These are phyloP conservation scores for Termitomyces eurrhizus DNA, from an alignment of 768 basidiomycete species.

Conservation along the genomic window DNA sequence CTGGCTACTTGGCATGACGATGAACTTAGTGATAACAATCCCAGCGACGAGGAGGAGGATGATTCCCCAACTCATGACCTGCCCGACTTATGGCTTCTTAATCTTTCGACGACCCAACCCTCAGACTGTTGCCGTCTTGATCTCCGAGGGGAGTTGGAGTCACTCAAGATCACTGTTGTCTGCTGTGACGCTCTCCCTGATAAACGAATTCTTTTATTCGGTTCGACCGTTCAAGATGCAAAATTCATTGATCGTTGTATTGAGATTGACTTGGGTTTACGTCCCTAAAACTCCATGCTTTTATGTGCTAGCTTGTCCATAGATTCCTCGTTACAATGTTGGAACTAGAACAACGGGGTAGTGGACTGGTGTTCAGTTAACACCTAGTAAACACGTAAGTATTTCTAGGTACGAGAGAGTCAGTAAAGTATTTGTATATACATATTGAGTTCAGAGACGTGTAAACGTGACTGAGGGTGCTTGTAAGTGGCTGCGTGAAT, in stretches of 20 bases:
- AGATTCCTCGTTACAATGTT: neutral
- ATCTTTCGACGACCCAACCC: neutral
- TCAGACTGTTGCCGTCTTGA: neutral
- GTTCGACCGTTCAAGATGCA: neutral
- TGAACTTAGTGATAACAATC: neutral
- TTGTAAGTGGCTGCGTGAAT: too few species aligned
- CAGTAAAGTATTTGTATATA: too few species aligned
- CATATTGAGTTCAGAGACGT: too few species aligned
- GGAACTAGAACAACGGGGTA: too few species aligned
- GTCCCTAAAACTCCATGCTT: neutral
- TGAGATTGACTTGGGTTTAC: neutral
- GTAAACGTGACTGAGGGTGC: too few species aligned
- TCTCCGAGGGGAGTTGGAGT: neutral
- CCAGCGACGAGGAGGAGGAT: neutral
- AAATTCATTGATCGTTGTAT: constrained; percentile 1
- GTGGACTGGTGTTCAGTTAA: too few species aligned
- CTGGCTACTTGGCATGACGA: constrained; percentile 2
- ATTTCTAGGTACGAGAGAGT: too few species aligned
- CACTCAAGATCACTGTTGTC: neutral
- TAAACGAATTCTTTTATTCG: neutral
- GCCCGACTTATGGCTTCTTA: neutral
- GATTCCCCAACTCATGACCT: neutral
- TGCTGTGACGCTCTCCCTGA: neutral
- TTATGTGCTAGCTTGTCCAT: neutral
- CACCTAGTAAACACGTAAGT: too few species aligned